phyloP scores from a whole-genome alignment of 225 moss, liverwort and hornwort species.

The Anthoceros angustus region DNA sequence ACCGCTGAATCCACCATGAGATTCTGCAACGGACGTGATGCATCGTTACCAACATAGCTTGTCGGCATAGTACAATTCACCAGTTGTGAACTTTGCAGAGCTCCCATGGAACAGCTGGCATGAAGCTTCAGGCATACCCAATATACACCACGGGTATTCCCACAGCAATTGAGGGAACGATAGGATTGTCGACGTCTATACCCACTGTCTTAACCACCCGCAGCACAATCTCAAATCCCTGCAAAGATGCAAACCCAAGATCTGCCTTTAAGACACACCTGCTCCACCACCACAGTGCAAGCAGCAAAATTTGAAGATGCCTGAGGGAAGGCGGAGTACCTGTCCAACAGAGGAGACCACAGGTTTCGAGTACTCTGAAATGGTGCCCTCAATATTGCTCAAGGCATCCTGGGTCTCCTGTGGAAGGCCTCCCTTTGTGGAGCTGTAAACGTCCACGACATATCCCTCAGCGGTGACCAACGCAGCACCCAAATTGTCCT shows the following conservation, averaged over 20 bases:
- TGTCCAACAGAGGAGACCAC: slow-evolving; percentile 47
- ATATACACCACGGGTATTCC: slow-evolving; percentile 55
- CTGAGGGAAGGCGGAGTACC: slow-evolving; percentile 19
- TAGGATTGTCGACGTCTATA: slow-evolving; percentile 68
- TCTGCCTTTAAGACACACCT: neutral
- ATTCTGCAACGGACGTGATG: slow-evolving; percentile 20
- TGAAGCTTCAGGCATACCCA: slow-evolving; percentile 34
- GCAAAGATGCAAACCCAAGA: slow-evolving; percentile 16
- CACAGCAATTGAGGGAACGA: slow-evolving; percentile 46
- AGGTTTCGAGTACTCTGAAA: slow-evolving; percentile 39
- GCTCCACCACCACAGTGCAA: neutral
- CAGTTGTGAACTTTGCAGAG: neutral
- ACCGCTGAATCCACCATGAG: slow-evolving; percentile 40
- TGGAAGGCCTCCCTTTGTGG: slow-evolving; percentile 36
- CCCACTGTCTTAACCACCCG: slow-evolving; percentile 62
- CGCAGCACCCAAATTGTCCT: slow-evolving; percentile 32
- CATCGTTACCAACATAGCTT: neutral
- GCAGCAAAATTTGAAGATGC: neutral
- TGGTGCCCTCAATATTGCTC: slow-evolving; percentile 43
- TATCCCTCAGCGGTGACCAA: slow-evolving; percentile 34
- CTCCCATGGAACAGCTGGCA: neutral
- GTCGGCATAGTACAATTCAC: neutral
- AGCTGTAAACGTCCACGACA: slow-evolving; percentile 34
- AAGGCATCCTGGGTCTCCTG: slow-evolving; percentile 37
- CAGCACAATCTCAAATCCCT: slow-evolving; percentile 38